Evolutionary conservation across 2,329 filamentous ascomycete genomes (phyloP).

Genomic region (Venturia aucupariae): DNA sequence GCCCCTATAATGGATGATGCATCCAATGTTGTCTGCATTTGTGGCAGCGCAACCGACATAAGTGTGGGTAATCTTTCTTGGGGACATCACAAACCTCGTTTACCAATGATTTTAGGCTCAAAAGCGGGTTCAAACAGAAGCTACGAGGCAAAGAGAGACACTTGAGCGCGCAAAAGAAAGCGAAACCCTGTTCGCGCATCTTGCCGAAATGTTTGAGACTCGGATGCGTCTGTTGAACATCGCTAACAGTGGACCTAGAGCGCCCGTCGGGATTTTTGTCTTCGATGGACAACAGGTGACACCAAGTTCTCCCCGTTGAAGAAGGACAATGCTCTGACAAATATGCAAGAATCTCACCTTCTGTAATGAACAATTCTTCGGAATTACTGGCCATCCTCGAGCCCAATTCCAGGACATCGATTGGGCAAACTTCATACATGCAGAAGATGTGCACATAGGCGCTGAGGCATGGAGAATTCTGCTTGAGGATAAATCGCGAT

Average conservation of each 20-base stretch:
- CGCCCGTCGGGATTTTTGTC: conserved; percentile 11
- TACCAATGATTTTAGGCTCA: neutral
- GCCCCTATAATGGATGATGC: neutral
- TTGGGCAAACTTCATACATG: neutral
- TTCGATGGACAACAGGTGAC: neutral
- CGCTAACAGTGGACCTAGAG: neutral
- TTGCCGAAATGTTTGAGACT: neutral
- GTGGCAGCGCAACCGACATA: neutral
- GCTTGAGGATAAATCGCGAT: neutral
- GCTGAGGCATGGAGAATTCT: neutral
- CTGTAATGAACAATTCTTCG: conserved; percentile 14
- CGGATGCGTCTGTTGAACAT: neutral
- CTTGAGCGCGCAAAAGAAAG: conserved; percentile 9
- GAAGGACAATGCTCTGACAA: neutral
- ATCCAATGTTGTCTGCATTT: neutral
- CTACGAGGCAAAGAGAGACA: conserved; percentile 1
- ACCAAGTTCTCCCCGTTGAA: neutral
- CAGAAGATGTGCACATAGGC: neutral
- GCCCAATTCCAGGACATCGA: neutral
- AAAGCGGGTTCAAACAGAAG: neutral
- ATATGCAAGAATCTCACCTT: neutral
- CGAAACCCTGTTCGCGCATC: conserved; percentile 6
- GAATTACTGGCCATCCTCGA: conserved; percentile 13
- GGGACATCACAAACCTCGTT: neutral
- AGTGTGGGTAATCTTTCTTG: neutral